Conservation (phyloP, 345 rosid species). For the Firmiana major region DNA sequence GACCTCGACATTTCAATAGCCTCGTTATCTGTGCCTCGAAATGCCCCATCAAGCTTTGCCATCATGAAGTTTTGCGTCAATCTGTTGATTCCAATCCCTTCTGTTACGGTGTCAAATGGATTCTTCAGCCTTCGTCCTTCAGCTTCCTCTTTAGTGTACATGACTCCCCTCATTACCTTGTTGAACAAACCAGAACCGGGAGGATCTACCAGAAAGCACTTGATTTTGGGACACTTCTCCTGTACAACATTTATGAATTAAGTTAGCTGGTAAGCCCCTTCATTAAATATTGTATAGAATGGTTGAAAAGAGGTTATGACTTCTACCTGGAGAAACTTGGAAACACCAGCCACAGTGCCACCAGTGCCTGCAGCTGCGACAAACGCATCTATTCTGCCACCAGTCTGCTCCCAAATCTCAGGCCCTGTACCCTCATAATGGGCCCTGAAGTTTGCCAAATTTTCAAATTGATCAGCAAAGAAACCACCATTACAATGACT, state of each 20-base stretch:
- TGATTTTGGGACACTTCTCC: slow-evolving; percentile 62
- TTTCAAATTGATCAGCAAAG: slow-evolving; percentile 97
- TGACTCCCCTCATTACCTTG: slow-evolving; percentile 74
- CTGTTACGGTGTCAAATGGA: slow-evolving; percentile 93
- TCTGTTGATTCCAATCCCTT: slow-evolving; percentile 94
- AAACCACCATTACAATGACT: slow-evolving; percentile 61
- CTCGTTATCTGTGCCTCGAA: slow-evolving; percentile 83
- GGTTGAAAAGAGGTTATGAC: background rate
- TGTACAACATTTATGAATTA: slow-evolving; percentile 27
- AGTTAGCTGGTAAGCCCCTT: background rate
- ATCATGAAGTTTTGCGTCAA: slow-evolving; percentile 72
- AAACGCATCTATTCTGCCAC: slow-evolving; percentile 69
- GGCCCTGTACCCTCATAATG: slow-evolving; percentile 90
- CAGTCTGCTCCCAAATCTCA: slow-evolving; percentile 89
- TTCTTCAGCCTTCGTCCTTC: slow-evolving; percentile 91
- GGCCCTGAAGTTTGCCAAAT: slow-evolving; percentile 85
- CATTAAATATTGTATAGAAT: background rate
- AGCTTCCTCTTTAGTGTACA: slow-evolving; percentile 50
- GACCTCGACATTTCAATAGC: slow-evolving; percentile 99
- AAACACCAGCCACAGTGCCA: slow-evolving; percentile 70
- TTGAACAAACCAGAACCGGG: slow-evolving; percentile 97
- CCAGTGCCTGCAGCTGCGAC: slow-evolving; percentile 65
- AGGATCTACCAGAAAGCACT: slow-evolving; percentile 88
- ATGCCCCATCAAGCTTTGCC: slow-evolving; percentile 92
- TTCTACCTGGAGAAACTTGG: slow-evolving; percentile 76